phyloP scores from a whole-genome alignment of 2,329 filamentous ascomycete species.

The Trichoderma pleuroti region DNA sequence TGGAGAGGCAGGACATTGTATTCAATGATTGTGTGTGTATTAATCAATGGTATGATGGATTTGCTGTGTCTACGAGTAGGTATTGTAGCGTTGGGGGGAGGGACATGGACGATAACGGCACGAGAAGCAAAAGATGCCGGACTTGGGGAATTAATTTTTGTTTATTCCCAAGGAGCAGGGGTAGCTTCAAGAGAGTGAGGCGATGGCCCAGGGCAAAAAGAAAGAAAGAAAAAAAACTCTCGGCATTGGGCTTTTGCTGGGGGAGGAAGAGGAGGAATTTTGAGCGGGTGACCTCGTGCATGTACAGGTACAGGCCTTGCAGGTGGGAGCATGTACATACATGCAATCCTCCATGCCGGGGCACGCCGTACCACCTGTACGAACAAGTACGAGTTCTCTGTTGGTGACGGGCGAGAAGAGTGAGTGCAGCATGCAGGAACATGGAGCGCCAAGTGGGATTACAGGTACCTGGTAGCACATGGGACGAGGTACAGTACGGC shows the following conservation, averaged over 20 bases:
- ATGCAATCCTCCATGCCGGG: not conserved
- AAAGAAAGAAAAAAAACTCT: not conserved
- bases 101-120: not conserved
- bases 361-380: not conserved
- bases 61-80: no score
- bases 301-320: not conserved
- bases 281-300: not conserved
- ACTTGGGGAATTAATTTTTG: not conserved
- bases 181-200: not conserved
- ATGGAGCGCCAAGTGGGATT: not conserved
- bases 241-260: not conserved
- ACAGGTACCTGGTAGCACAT: not conserved
- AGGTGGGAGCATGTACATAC: not conserved
- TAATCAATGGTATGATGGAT: not conserved
- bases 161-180: not conserved
- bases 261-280: not conserved
- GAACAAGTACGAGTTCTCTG: not conserved
- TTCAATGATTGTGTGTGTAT: not conserved
- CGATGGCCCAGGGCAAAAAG: not conserved
- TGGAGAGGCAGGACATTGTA: not conserved
- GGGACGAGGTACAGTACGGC: not conserved
- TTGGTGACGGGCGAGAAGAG: not conserved
- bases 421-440: conserved; percentile 17
- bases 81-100: not conserved
- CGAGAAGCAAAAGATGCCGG: not conserved